Percentiles rank a stretch among this genome's conserved stretches.
These are phyloP conservation scores for Suillus clintonianus DNA, from an alignment of 768 basidiomycete genomes.

Conservation along the genomic window DNA sequence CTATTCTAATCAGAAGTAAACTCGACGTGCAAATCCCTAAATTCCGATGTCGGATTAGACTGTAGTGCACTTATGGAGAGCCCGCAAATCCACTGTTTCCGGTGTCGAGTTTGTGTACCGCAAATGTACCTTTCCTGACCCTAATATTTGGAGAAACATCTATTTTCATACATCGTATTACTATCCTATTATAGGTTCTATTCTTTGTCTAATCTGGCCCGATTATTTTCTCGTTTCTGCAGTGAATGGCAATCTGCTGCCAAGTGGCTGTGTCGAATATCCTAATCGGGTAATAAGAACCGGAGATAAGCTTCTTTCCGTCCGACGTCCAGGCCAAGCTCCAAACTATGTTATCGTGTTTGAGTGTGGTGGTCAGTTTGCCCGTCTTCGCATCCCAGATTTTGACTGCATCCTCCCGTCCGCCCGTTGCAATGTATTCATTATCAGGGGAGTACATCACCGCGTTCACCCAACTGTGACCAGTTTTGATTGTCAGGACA, in stretches of 20 bases:
- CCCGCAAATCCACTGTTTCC: not conserved
- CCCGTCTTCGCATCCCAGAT: too few species aligned
- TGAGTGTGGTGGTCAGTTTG: too few species aligned
- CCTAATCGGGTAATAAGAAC: not conserved
- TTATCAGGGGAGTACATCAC: not conserved
- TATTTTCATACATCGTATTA: not conserved
- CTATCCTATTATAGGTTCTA: not conserved
- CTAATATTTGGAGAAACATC: not conserved
- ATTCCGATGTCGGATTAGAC: not conserved
- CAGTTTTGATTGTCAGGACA: not conserved
- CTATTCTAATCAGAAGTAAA: not conserved
- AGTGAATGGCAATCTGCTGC: not conserved
- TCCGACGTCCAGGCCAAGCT: not conserved
- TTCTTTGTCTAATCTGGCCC: not conserved
- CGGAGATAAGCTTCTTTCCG: not conserved
- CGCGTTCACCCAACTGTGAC: not conserved
- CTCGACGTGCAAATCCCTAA: not conserved
- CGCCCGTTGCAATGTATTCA: too few species aligned
- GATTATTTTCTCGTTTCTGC: not conserved
- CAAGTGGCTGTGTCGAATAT: not conserved
- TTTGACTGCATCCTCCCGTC: too few species aligned
- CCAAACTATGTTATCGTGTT: rapidly evolving
- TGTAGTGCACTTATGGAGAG: not conserved
- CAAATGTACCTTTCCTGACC: not conserved
- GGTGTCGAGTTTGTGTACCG: not conserved